Evolutionary conservation across 495 filamentous ascomycete genomes (phyloP), one percentile per base, ranked within the genome.

Genomic region (Xylaria grammica): DNA sequence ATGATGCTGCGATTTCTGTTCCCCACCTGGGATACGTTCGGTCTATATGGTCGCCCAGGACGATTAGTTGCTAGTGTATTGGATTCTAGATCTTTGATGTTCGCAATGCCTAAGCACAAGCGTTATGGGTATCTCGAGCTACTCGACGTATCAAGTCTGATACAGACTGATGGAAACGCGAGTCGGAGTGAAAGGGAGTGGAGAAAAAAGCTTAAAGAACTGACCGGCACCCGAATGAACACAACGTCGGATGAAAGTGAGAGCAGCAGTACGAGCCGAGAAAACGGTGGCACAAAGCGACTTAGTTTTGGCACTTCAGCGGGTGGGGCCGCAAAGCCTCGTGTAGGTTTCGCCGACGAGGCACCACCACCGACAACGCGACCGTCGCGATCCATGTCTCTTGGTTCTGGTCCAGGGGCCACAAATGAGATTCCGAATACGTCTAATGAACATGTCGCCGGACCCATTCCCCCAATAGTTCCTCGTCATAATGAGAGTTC

Each of bases 1-100:
- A 97, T 93, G 81, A 91, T 98, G 86, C 83, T 99, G n/a, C 87
- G 91, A 30, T 98, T 91, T 78, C 78, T 99, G 8, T 95, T 99
- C 69, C 95, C 96, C 0, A 91, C 91, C 0, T 99, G 91, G 78
- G 95, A 99, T 72, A 91, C 92, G 0, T 98, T 97, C 75, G 89
- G 84, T 26, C 81, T 98, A 15, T 99, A 99, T 68, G 95, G 95
- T 7, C 90, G 95, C 19, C 95, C 95, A 9, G 91, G 85, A 29
- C 89, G 91, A 62, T 81, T 99, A 27, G 87, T 97, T 51, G 91
- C 95, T 1, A 96, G 96, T 69, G 88, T 90, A 0, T 86, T 91
- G 27, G 92, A 99, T 75, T 80, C 88, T 4, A 88, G 91, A 63
- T 94, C 95, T 62, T 82, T 99, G 68, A 99, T 99, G 95, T 98